Percentiles rank a stretch among this genome's conserved stretches.
Evolutionary conservation across 805 yeast species (phyloP).

Genomic region (Wickerhamiella sergipiensis): DNA sequence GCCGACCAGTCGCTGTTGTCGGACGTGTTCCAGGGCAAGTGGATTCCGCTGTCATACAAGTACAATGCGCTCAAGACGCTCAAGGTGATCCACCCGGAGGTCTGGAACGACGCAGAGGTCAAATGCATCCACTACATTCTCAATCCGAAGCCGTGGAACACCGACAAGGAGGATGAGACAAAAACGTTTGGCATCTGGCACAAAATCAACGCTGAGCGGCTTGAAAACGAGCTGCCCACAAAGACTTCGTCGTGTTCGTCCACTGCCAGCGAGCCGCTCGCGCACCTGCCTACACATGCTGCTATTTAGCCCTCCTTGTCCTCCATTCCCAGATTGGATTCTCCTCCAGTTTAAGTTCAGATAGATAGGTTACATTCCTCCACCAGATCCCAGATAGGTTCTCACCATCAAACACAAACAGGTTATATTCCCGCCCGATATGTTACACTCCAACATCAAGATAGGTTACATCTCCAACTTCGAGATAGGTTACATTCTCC

Average conservation of each 20-base stretch:
- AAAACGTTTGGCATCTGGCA: slow-evolving; percentile 41
- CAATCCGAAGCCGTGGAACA: slow-evolving; percentile 50
- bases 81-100: slow-evolving; percentile 29
- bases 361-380: no score
- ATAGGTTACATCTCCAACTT: no score
- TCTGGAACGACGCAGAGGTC: slow-evolving; percentile 36
- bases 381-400: no score
- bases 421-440: no score
- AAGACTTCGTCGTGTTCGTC: neutral
- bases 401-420: no score
- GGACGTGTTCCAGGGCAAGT: slow-evolving; percentile 36
- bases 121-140: slow-evolving; percentile 45
- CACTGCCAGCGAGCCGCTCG: neutral
- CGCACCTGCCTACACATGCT: neutral
- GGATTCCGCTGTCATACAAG: slow-evolving; percentile 40
- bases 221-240: slow-evolving; percentile 4
- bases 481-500: no score
- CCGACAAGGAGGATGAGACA: slow-evolving; percentile 25
- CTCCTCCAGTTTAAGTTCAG: no score
- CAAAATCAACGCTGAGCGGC: slow-evolving; percentile 25
- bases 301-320: neutral
- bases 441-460: no score
- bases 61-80: slow-evolving; percentile 47
- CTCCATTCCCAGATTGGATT: no score
- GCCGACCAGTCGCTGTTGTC: slow-evolving; percentile 46